Conservation (phyloP, 106 monocot genomes). For the Platanthera zijinensis region DNA sequence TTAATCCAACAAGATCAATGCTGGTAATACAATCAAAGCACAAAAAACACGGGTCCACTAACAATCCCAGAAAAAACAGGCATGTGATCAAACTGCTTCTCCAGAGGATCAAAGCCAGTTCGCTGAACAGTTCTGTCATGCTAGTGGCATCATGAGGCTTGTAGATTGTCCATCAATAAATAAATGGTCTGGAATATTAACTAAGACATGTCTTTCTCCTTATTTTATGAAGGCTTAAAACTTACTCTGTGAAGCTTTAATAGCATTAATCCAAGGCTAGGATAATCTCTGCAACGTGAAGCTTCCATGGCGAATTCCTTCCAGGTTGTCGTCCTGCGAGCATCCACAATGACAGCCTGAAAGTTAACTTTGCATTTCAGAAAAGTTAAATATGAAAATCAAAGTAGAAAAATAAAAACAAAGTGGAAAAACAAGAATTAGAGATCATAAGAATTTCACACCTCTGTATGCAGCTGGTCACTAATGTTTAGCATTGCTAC, state of each 20-base stretch:
- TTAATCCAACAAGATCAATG: background rate
- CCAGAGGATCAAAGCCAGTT: background rate
- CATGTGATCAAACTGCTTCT: background rate
- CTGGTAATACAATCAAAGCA: background rate
- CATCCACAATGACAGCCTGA: conserved; percentile 63
- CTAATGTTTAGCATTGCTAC: conserved; percentile 54
- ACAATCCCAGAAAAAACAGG: background rate
- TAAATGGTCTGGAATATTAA: background rate
- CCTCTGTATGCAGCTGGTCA: conserved; percentile 73
- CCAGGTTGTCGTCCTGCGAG: conserved; percentile 50
- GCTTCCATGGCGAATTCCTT: conserved; percentile 75
- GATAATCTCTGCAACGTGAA: conserved; percentile 49
- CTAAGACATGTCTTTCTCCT: background rate
- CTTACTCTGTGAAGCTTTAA: conserved; percentile 70
- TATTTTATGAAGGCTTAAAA: conserved; percentile 4
- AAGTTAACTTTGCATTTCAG: background rate
- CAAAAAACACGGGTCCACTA: background rate
- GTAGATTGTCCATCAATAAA: background rate
- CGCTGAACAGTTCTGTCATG: background rate
- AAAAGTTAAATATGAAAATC: conserved; percentile 2
- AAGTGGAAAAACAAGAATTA: background rate
- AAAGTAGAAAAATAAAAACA: background rate
- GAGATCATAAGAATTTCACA: conserved; percentile 11
- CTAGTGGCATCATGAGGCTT: background rate
- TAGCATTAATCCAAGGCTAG: conserved; percentile 72